A percentile compares a stretch with the other conserved stretches of the same genome.
Evolutionary conservation across 202 grass and related monocot genomes (phyloP).

Genomic region (Saccharum hybrid): DNA sequence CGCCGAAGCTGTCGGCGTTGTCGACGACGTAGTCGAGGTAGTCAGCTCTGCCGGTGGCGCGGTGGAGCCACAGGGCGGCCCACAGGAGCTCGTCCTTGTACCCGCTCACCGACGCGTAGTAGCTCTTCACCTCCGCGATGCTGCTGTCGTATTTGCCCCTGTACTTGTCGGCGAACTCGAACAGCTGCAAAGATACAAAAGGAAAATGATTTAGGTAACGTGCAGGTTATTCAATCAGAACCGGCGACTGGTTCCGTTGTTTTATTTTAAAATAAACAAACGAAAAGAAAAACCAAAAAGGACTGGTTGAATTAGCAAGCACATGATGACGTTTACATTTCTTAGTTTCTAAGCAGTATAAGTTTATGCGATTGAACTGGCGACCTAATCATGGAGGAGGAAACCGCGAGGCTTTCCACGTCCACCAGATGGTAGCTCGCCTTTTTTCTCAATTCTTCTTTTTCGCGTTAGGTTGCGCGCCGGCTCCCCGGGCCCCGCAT

Average conservation of each 20-base stretch:
- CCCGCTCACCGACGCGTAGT: slow-evolving; percentile 91
- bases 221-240: neutral
- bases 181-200: slow-evolving; percentile 44
- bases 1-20: slow-evolving; percentile 69
- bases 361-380: slow-evolving; percentile 52
- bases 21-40: slow-evolving; percentile 83
- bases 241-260: slow-evolving; percentile 8
- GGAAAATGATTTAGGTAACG: slow-evolving; percentile 19
- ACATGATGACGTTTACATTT: slow-evolving; percentile 48
- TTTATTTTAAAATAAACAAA: neutral
- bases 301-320: slow-evolving; percentile 41
- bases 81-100: slow-evolving; percentile 95
- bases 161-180: slow-evolving; percentile 87
- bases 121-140: slow-evolving; percentile 87
- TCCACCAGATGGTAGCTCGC: slow-evolving; percentile 41
- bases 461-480: slow-evolving; percentile 47
- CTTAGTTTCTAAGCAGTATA: slow-evolving; percentile 50
- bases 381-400: slow-evolving; percentile 58
- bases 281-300: neutral
- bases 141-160: slow-evolving; percentile 86
- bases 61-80: slow-evolving; percentile 93
- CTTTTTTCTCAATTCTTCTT: slow-evolving; percentile 21
- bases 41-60: slow-evolving; percentile 53
- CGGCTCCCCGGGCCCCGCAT: slow-evolving; percentile 45
- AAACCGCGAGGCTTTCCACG: slow-evolving; percentile 27